Base-by-base conservation (phyloP, 208 protist species). In the Angomonas ambiguus region DNA sequence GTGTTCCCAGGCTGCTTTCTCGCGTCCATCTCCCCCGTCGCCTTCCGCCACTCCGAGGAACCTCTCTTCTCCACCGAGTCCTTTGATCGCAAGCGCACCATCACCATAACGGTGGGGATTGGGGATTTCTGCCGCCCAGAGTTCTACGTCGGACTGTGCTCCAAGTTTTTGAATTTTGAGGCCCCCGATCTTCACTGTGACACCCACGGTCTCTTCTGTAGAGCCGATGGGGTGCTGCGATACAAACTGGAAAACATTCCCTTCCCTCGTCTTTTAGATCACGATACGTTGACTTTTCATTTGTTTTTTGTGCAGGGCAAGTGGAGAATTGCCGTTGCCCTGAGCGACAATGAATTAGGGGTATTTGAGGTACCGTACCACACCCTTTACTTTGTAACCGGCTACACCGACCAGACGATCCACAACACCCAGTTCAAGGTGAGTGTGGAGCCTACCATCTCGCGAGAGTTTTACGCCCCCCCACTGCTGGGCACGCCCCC, bases 341-440 rank as follows among this genome's bases (percentile, higher is more conserved):
- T 88, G 11, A 91, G 88, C 32, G 73, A 72, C 25, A 20, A 79
- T n/a, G 71, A 62, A 10, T 59, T 88, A 34, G 74, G 69, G 10
- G 69, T 76, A 3, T 63, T 93, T 35, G 76, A 65, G 25, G 65
- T 35, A 5, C 38, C 58, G 2, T 51, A 48, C 5, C 10, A 49
- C 10, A 41, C 18, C 32, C 58, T 87, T 16, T 83, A 79, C 71
- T 51, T 87, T 28, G 57, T 80, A 66, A 25, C 71, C n/a, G 73
- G 69, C 53, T 64, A 64, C 20, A 72, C 59, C 38, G 66, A 72
- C 4, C 42, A 65, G 13, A 22, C 10, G n/a, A 20, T 30, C 28
- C 42, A 62, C 24, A 5, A 0, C 28, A 59, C 53, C 30, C 4
- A 18, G 60, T 65, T 55, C 22, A 31, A 41, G 13, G 60, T 41